Evolutionary conservation across 2,329 filamentous ascomycete species (phyloP), one percentile per base, ranked within the genome.

Genomic region (Colletotrichum trifolii): DNA sequence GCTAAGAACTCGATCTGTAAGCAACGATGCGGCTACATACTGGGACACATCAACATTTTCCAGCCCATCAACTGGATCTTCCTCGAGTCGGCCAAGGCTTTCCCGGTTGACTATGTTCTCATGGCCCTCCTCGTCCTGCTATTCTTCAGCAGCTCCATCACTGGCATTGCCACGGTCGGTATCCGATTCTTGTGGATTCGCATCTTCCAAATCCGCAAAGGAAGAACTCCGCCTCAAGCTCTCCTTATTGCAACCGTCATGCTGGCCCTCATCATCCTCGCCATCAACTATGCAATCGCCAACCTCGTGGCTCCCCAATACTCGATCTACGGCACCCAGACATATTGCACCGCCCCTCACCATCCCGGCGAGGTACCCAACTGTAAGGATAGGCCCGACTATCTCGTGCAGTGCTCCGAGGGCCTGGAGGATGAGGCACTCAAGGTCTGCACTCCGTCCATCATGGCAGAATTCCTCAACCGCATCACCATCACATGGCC

Each of bases 251-350:
- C 93, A 2, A 97, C 95, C 0, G 93, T 96, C 10, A 89, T 99
- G 82, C 85, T 99, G 50, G 95, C 93, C 0, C 85, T 98, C 69
- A 95, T 96, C 69, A 92, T 92, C 2, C 82, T 99, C 47, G 96
- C 93, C 39, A 91, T 97, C 77, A 97, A 98, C 80, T 99, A 98
- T 77, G 89, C 93, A 8, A 83, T 98, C 46, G 91, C 93, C 62
- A 97, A 96, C 91, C 85, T 98, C 67, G 89, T 97, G n/a, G 96
- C 94, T 6, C 96, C 96, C 2, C 94, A 98, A 74, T 99, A 99
- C 75, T 89, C 95, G 50, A 96, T 91, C 59, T 99, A 93, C 74
- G 96, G 96, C 54, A 93, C 94, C 0, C 96, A 99, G 77, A 97
- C 92, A 1, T 97, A 94, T 81, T 99, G 96, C 79, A 90, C 93